Conservation (phyloP, 306 rosid species). For the Senna tora region DNA sequence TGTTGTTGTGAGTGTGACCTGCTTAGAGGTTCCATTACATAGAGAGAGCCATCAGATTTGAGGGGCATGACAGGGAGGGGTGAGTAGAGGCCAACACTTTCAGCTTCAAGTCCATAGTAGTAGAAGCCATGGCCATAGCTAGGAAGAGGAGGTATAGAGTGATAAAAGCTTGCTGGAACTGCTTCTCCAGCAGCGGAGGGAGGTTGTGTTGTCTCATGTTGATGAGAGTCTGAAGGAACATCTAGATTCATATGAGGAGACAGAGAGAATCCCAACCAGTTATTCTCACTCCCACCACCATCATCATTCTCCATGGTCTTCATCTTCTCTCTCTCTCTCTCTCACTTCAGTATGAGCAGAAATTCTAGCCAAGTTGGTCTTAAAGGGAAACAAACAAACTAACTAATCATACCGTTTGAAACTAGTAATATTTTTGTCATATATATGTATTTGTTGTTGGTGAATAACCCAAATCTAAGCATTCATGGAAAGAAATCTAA, state of each 20-base stretch:
- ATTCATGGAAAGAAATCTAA: slow-evolving; percentile 43
- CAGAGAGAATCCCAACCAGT: slow-evolving; percentile 69
- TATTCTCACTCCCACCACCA: slow-evolving; percentile 37
- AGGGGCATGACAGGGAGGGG: slow-evolving; percentile 62
- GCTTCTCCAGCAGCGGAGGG: slow-evolving; percentile 44
- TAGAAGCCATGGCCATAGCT: slow-evolving; percentile 63
- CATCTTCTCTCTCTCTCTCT: slow-evolving; percentile 44
- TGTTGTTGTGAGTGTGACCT: slow-evolving; percentile 50
- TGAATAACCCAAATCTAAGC: slow-evolving; percentile 47
- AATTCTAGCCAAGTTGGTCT: slow-evolving; percentile 42
- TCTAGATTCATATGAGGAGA: slow-evolving; percentile 60
- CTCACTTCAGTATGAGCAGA: slow-evolving; percentile 19
- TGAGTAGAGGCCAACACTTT: slow-evolving; percentile 51
- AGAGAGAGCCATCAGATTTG: slow-evolving; percentile 71
- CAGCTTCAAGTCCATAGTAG: slow-evolving; percentile 52
- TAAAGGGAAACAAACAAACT: neutral
- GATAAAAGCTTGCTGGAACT: slow-evolving; percentile 45
- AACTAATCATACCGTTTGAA: slow-evolving; percentile 8
- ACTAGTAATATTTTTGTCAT: slow-evolving; percentile 34
- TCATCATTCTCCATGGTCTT: slow-evolving; percentile 55
- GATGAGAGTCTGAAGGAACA: slow-evolving; percentile 43
- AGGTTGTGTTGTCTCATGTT: slow-evolving; percentile 35
- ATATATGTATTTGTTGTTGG: slow-evolving; percentile 32
- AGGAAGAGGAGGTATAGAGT: slow-evolving; percentile 42
- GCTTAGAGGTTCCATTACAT: slow-evolving; percentile 58